Conservation (phyloP, 257 asterid species). For the Solanum chaucha region DNA sequence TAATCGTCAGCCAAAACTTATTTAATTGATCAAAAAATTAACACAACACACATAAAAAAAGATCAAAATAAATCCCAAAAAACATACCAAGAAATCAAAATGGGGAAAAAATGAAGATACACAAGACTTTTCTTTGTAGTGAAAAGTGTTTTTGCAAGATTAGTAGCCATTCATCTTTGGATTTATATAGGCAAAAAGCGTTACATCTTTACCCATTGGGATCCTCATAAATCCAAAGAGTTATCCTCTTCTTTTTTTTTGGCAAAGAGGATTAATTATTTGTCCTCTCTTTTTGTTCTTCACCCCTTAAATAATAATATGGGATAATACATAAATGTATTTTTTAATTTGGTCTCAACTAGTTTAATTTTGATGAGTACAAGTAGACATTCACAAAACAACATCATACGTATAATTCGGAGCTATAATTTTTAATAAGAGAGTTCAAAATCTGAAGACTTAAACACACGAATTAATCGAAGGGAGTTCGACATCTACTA, state of each 20-base stretch:
- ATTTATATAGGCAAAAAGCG: slow-evolving; percentile 14
- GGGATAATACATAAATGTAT: too few species aligned
- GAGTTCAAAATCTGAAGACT: too few species aligned
- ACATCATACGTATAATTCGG: too few species aligned
- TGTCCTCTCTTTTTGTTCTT: too few species aligned
- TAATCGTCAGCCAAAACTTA: neutral
- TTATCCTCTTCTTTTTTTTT: too few species aligned
- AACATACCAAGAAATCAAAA: neutral
- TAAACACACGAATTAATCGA: too few species aligned
- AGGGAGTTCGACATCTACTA: too few species aligned
- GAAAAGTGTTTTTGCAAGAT: neutral
- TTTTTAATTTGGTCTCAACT: too few species aligned
- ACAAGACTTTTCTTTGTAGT: neutral
- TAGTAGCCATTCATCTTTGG: neutral
- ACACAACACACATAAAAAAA: neutral
- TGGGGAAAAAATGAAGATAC: neutral
- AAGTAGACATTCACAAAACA: too few species aligned
- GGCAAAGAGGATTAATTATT: neutral
- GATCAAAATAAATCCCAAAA: neutral
- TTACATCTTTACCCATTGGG: neutral
- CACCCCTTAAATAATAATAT: too few species aligned
- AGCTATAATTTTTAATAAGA: too few species aligned
- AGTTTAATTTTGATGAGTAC: too few species aligned
- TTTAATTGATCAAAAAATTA: neutral
- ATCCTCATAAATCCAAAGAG: neutral